phyloP scores from a whole-genome alignment of 805 yeast genomes.

The Lipomyces anomalus region DNA sequence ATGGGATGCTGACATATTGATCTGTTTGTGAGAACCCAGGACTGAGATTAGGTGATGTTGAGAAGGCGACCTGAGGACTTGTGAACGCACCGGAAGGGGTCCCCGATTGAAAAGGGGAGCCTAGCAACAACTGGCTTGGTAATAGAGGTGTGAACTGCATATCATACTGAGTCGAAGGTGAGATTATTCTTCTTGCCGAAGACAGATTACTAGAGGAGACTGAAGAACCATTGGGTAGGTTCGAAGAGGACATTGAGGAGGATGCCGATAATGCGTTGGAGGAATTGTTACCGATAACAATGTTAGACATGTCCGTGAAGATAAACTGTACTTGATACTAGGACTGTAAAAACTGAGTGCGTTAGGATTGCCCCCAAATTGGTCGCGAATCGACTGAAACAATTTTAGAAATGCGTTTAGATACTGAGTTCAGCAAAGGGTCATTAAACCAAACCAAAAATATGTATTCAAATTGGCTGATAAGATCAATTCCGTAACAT shows the following conservation, averaged over 20 bases:
- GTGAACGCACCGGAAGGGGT: constrained; percentile 28
- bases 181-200: constrained; percentile 5
- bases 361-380: too few species aligned
- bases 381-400: too few species aligned
- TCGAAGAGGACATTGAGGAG: neutral
- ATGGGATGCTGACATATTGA: constrained; percentile 17
- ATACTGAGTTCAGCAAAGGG: too few species aligned
- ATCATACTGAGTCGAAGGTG: constrained; percentile 28
- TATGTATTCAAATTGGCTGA: too few species aligned
- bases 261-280: neutral
- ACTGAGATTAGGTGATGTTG: constrained; percentile 23
- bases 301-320: neutral
- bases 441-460: too few species aligned
- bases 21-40: constrained; percentile 16
- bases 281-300: neutral
- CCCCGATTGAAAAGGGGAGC: constrained; percentile 36
- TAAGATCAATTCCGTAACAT: too few species aligned
- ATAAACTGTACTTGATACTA: too few species aligned
- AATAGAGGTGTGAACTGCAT: constrained; percentile 32
- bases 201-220: too few species aligned
- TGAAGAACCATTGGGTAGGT: too few species aligned
- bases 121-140: constrained; percentile 34
- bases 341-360: too few species aligned
- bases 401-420: too few species aligned
- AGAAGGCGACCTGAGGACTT: constrained; percentile 15